Conservation (phyloP, 768 basidiomycete species). For the Podaxis sp. region DNA sequence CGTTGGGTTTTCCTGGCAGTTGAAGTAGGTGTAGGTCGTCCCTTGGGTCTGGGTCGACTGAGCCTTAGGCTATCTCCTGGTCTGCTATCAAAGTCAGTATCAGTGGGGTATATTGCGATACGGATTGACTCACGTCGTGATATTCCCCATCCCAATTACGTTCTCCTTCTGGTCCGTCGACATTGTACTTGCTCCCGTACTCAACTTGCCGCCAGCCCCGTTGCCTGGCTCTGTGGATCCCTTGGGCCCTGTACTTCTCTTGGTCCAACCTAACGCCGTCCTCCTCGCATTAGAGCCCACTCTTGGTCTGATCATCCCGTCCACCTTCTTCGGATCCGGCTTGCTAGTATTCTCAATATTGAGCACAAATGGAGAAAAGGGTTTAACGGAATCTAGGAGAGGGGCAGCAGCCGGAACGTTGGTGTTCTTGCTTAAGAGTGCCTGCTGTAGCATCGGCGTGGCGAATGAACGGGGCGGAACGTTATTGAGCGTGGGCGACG, state of each 20-base stretch:
- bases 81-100: conserved; percentile 26
- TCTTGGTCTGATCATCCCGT: conserved; percentile 43
- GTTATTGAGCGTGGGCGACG: not conserved
- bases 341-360: conserved; percentile 29
- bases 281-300: conserved; percentile 57
- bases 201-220: not conserved
- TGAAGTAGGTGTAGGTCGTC: conserved; percentile 45
- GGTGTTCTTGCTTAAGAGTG: conserved; percentile 34
- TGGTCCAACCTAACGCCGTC: conserved; percentile 62
- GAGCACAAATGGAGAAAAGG: conserved; percentile 38
- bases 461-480: conserved; percentile 2
- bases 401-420: conserved; percentile 39
- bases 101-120: not conserved
- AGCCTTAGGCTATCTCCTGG: conserved; percentile 48
- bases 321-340: conserved; percentile 38
- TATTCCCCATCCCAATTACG: conserved; percentile 34
- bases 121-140: conserved; percentile 55
- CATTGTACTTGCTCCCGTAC: not conserved
- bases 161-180: conserved; percentile 61
- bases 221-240: conserved; percentile 18
- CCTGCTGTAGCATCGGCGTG: conserved; percentile 41
- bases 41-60: conserved; percentile 50
- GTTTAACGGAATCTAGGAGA: conserved; percentile 39
- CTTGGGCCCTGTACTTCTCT: conserved; percentile 52
- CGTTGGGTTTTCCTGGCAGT: conserved; percentile 24